Evolutionary conservation across 1,284 basidiomycete genomes (phyloP), one percentile per base, ranked within the genome.

Genomic region (Ceratobasidium sp.): DNA sequence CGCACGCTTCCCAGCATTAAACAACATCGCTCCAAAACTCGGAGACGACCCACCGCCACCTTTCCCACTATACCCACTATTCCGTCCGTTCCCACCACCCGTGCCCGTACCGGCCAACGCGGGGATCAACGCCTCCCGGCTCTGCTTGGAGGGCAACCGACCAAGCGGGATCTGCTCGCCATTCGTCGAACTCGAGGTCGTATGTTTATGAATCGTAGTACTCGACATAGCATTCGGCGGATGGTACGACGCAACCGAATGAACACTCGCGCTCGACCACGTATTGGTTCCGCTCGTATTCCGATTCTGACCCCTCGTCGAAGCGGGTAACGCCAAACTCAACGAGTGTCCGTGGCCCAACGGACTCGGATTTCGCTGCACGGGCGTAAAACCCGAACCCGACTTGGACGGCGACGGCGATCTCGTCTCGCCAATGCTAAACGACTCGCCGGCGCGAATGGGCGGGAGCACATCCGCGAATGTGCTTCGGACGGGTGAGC

Each of bases 381-480:
- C 42, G 20, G 59, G 71, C n/a, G 7, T 28, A n/a, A 61, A 74
- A 12, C 59, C 59, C 5, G 71, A 74, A 38, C 42, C 42, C 10
- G 64, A 48, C 40, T 66, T 48, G 42, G 64, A 66, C 6, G 42
- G 64, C 2, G 46, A 48, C 23, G 64, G 40, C 3, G 64, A 44
- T 10, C 42, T 28, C 7, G 64, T 17, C n/a, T 66, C 64, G 2
- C 42, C 46, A 23, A 46, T 46, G 23, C 57, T 56, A 23, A 74
- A 65, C 23, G 71, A 64, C 38, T 74, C 71, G 23, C 71, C 71
- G 10, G 71, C 71, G 44, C 59, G 59, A n/a, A 74, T 74, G 40
- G 46, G 66, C n/a, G 71, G 46, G 61, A 62, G 71, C 40, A 33
- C 12, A 17, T 61, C 46, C 20, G 59, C 69, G 46, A 74, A 74